These are phyloP conservation scores for Cyberlindnera xishuangbannaensis DNA, from an alignment of 805 yeast genomes.

Conservation along the genomic window DNA sequence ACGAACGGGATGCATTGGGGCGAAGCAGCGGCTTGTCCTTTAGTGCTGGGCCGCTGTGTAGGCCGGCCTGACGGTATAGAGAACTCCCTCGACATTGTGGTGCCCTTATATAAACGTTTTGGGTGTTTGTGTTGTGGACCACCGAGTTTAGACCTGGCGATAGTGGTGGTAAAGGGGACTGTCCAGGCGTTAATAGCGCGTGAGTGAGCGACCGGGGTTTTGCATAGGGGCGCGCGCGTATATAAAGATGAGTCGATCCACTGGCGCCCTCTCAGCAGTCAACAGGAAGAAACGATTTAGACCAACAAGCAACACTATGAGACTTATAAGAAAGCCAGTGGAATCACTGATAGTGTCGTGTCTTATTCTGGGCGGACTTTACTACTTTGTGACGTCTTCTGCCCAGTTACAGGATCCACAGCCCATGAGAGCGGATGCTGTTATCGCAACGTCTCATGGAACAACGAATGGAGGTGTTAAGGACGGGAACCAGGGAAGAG, in stretches of 20 bases:
- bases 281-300: no score
- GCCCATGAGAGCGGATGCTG: slow-evolving; percentile 19
- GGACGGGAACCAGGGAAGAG: no score
- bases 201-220: no score
- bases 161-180: no score
- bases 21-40: not conserved
- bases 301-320: slow-evolving; percentile 9
- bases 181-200: no score
- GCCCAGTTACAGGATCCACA: slow-evolving; percentile 21
- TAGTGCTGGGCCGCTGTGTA: slow-evolving; percentile 7
- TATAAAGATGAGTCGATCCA: no score
- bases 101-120: no score
- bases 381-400: slow-evolving; percentile 14
- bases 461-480: no score
- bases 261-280: no score
- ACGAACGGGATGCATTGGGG: slow-evolving; percentile 43
- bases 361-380: slow-evolving; percentile 10
- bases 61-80: slow-evolving; percentile 10
- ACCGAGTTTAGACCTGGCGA: no score
- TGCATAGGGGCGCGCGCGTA: no score
- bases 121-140: no score
- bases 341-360: slow-evolving; percentile 9
- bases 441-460: slow-evolving; percentile 25
- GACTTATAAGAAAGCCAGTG: slow-evolving; percentile 9
- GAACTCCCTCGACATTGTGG: slow-evolving; percentile 5